Evolutionary conservation across 2,329 filamentous ascomycete species (phyloP), one percentile per base, ranked within the genome.

Genomic region (Bertia moriformis): DNA sequence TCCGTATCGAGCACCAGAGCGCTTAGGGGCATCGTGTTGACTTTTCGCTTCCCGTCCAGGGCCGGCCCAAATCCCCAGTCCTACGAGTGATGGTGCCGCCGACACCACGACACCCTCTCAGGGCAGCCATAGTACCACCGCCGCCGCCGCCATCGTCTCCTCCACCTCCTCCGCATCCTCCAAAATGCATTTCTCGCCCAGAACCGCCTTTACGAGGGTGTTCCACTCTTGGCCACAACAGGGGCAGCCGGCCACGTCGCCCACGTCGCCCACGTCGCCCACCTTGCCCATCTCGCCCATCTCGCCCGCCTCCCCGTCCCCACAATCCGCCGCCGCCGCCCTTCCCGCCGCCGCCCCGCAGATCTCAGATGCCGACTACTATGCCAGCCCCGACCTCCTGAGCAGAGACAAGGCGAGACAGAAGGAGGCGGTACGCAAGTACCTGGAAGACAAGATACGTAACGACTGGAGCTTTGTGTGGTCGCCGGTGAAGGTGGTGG

Each of bases 361-460:
- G 22, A 27, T n/a, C 7, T 27, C 22, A 7, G 22, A 27, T 27
- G 22, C 22, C 22, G 22, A 27, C n/a, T 27, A 27, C 22, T 27
- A 27, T n/a, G 22, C 7, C n/a, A 10, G n/a, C 22, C 22, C 22
- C n/a, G 22, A 27, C 22, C 22, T 27, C 7, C n/a, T 27, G 38
- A 77, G 70, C 51, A 69, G 63, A 49, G 75, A 80, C 51, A 78
- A 78, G 52, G 44, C 55, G 18, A 75, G 69, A 56, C 71, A 77
- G 47, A 79, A 78, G 50, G 71, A 75, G 30, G 75, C 75, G 12
- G 67, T 80, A 24, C 71, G 62, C 48, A 66, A 61, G 38, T 71
- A 69, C 46, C 56, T 81, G 1, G 55, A 59, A 2, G 61, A 65
- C 17, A 71, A 66, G 45, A 59, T 80, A 30, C 67, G 65, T 43